Conservation (phyloP, 495 filamentous ascomycete species). For the Podospora didyma region DNA sequence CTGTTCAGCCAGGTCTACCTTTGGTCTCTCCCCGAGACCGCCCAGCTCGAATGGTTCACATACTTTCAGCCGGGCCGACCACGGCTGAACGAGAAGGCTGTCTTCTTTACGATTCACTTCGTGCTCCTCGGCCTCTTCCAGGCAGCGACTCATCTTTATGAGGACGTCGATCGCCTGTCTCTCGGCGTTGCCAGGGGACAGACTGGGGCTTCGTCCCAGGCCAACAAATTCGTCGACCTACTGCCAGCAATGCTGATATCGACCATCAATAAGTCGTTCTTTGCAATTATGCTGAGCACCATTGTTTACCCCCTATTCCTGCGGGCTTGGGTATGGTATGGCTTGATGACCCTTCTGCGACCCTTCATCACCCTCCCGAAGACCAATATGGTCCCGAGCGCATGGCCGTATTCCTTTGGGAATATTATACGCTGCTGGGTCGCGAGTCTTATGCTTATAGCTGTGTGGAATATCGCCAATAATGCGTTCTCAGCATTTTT, state of each 20-base stretch:
- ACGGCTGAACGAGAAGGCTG: constrained; percentile 79
- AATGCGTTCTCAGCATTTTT: constrained; percentile 73
- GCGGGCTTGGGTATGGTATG: constrained; percentile 60
- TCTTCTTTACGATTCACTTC: constrained; percentile 74
- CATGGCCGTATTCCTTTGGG: constrained; percentile 53
- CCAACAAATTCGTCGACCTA: constrained; percentile 25
- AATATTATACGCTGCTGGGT: constrained; percentile 58
- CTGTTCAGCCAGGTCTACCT: constrained; percentile 81
- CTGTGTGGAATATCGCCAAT: constrained; percentile 73
- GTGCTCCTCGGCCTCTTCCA: constrained; percentile 65
- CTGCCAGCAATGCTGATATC: constrained; percentile 27
- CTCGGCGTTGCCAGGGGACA: constrained; percentile 41
- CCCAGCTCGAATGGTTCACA: constrained; percentile 68
- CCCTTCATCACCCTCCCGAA: constrained; percentile 70
- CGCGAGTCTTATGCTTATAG: constrained; percentile 61
- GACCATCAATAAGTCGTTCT: constrained; percentile 38
- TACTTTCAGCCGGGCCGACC: constrained; percentile 62
- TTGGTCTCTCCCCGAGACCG: constrained; percentile 61
- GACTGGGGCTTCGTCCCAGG: constrained; percentile 11
- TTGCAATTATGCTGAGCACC: constrained; percentile 44
- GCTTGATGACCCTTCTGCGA: constrained; percentile 62
- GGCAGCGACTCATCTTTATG: constrained; percentile 62
- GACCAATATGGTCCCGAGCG: constrained; percentile 56
- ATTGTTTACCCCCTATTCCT: constrained; percentile 63
- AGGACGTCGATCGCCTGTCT: constrained; percentile 68